These are phyloP conservation scores for Rhizopus arrhizus DNA, from an alignment of 371 early-diverging fungal genomes.

Conservation along the genomic window DNA sequence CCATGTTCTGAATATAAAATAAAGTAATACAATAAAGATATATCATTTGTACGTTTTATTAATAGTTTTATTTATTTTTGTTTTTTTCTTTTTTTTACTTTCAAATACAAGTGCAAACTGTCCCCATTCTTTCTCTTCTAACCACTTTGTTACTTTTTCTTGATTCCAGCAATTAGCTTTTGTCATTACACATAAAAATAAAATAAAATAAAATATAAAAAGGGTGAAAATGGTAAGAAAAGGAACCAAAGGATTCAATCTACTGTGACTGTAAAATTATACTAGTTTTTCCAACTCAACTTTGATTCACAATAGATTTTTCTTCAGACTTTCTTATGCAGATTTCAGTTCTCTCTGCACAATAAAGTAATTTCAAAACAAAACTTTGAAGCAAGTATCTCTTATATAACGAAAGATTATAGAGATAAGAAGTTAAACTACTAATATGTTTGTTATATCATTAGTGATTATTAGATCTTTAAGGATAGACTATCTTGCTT, in stretches of 20 bases:
- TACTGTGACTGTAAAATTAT: not conserved
- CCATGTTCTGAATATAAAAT: constrained; percentile 29
- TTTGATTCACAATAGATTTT: not conserved
- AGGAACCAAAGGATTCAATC: not conserved
- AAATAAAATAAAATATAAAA: not conserved
- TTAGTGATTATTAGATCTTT: too few relatives aligned
- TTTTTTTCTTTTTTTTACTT: constrained; percentile 31
- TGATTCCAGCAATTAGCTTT: constrained; percentile 40
- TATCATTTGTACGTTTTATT: not conserved
- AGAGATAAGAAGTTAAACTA: too few relatives aligned
- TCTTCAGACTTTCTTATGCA: too few relatives aligned
- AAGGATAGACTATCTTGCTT: too few relatives aligned
- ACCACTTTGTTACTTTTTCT: constrained; percentile 42
- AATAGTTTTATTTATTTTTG: not conserved
- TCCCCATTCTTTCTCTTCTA: constrained; percentile 49
- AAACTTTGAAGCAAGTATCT: too few relatives aligned
- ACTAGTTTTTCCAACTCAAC: too few relatives aligned
- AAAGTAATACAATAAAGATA: constrained; percentile 1
- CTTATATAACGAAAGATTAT: too few relatives aligned
- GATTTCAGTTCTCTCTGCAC: too few relatives aligned
- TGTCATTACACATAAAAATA: constrained; percentile 23
- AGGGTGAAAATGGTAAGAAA: not conserved
- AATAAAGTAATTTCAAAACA: too few relatives aligned
- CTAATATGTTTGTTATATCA: too few relatives aligned
- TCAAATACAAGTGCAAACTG: constrained; percentile 43